Conservation (phyloP, 805 yeast genomes). For the Wickerhamomyces xylosicus region DNA sequence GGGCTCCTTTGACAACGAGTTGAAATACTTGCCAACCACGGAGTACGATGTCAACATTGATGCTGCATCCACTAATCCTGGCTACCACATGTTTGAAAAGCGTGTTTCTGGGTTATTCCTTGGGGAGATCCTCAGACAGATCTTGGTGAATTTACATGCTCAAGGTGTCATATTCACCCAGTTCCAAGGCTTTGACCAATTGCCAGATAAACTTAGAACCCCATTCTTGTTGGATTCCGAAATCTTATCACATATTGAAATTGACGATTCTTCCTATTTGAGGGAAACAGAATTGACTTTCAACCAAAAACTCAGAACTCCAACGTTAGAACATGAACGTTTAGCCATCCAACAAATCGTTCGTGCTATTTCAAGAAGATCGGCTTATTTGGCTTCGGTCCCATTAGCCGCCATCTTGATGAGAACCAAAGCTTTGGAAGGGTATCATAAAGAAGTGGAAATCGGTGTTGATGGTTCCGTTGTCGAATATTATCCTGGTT, state of each 20-base stretch:
- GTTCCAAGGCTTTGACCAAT: conserved; percentile 28
- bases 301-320: conserved; percentile 55
- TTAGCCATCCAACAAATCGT: conserved; percentile 61
- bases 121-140: conserved; percentile 79
- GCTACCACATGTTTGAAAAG: conserved; percentile 87
- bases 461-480: conserved; percentile 95
- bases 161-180: conserved; percentile 50
- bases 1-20: conserved; percentile 92
- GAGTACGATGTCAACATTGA: conserved; percentile 70
- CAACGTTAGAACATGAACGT: conserved; percentile 67
- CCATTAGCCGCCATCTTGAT: conserved; percentile 77
- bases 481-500: conserved; percentile 88
- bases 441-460: conserved; percentile 67
- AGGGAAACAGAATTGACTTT: conserved; percentile 61
- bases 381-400: conserved; percentile 84
- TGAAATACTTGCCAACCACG: conserved; percentile 66
- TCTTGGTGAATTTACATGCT: conserved; percentile 56
- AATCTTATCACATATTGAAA: conserved; percentile 76
- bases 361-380: conserved; percentile 72
- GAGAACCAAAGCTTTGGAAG: conserved; percentile 54
- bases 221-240: conserved; percentile 78
- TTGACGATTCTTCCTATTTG: conserved; percentile 70
- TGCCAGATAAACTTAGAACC: conserved; percentile 53
- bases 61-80: conserved; percentile 65
- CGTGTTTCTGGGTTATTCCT: conserved; percentile 87